A percentile compares a stretch with the other conserved stretches of the same genome.
Evolutionary conservation across 257 asterid genomes (phyloP).

Genomic region (Scutellaria baicalensis): DNA sequence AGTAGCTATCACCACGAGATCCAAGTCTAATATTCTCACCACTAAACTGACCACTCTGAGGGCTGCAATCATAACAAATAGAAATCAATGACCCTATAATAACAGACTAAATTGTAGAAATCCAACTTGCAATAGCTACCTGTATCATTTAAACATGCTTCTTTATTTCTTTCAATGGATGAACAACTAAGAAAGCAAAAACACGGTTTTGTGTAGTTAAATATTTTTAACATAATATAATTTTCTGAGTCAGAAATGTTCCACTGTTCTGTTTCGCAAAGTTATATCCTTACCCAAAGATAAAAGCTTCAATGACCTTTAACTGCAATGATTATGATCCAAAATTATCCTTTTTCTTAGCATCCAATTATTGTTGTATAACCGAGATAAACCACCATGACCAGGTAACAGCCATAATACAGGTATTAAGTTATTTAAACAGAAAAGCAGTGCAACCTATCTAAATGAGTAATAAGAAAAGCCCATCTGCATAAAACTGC

Average conservation of each 20-base stretch:
- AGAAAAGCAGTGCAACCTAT: background rate
- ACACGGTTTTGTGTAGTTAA: background rate
- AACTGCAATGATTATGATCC: slow-evolving; percentile 7
- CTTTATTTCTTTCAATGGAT: background rate
- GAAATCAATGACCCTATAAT: slow-evolving; percentile 10
- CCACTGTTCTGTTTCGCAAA: background rate
- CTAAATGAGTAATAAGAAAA: background rate
- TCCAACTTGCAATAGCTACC: background rate
- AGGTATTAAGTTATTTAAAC: background rate
- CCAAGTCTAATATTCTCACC: slow-evolving; percentile 95
- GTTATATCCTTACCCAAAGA: background rate
- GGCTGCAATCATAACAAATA: slow-evolving; percentile 53
- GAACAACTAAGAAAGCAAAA: background rate
- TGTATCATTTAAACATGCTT: background rate
- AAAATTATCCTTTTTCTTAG: background rate
- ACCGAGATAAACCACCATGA: background rate
- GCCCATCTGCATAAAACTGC: background rate
- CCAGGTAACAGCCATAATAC: background rate
- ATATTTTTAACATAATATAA: background rate
- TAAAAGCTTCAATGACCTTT: background rate
- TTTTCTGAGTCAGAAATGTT: background rate
- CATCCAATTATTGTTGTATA: background rate
- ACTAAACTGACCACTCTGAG: slow-evolving; percentile 72
- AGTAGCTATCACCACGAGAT: slow-evolving; percentile 97
- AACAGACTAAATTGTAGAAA: background rate